Evolutionary conservation across 2,329 filamentous ascomycete genomes (phyloP).

Genomic region (Dactylellina cionopaga): DNA sequence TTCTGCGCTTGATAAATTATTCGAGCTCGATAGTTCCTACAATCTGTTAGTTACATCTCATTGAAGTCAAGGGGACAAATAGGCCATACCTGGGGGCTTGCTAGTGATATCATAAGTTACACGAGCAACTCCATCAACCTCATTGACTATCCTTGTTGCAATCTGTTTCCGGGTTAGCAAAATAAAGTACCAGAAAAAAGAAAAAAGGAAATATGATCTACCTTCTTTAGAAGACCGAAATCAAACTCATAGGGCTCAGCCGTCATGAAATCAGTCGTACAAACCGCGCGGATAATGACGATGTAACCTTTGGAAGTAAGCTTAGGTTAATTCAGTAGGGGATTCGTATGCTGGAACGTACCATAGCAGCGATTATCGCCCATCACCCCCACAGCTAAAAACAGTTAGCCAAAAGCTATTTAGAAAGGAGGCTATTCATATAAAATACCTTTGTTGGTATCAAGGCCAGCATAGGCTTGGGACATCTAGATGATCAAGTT

Average conservation of each 20-base stretch:
- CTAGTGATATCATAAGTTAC: neutral
- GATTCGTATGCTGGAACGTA: no score
- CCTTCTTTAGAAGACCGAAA: neutral
- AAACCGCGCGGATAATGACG: neutral
- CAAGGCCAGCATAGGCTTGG: neutral
- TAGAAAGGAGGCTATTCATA: no score
- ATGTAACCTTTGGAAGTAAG: no score
- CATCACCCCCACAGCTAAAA: neutral
- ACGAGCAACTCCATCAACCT: neutral
- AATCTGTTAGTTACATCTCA: no score
- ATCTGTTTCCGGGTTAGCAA: no score
- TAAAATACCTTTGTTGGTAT: constrained; percentile 3
- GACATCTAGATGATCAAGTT: neutral
- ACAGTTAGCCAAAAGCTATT: no score
- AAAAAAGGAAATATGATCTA: no score
- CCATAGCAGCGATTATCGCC: neutral
- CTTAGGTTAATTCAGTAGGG: no score
- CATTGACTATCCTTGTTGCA: neutral
- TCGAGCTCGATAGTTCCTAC: no score
- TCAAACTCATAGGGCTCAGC: neutral
- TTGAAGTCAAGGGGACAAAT: neutral
- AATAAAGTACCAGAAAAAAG: no score
- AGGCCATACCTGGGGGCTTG: neutral
- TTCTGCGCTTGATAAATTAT: no score
- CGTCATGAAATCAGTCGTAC: neutral